These are phyloP conservation scores for Botrytis paeoniae DNA, from an alignment of 2,329 filamentous ascomycete genomes.

Conservation along the genomic window DNA sequence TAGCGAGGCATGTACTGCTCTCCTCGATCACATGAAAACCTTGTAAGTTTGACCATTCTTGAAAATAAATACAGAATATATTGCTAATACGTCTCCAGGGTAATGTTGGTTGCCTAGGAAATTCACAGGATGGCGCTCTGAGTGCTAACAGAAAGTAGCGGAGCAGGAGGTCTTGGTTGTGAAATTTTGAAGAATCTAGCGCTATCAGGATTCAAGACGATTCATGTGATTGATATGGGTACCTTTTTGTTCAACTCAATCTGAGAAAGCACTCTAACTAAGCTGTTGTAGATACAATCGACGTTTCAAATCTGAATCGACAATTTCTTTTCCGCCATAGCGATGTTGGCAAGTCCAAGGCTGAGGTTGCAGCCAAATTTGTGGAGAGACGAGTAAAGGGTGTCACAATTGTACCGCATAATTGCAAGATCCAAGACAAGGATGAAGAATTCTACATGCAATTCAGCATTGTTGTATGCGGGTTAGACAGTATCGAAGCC, in stretches of 20 bases:
- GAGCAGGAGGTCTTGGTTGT: slow-evolving; percentile 89
- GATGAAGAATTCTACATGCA: slow-evolving; percentile 96
- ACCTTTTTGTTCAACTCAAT: slow-evolving; percentile 25
- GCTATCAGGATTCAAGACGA: slow-evolving; percentile 91
- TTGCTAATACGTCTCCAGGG: slow-evolving; percentile 26
- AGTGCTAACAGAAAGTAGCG: slow-evolving; percentile 50
- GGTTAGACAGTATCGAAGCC: slow-evolving; percentile 94
- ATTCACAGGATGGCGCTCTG: neutral
- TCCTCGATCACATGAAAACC: slow-evolving; percentile 69
- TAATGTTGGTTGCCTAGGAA: slow-evolving; percentile 35
- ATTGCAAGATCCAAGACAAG: slow-evolving; percentile 94
- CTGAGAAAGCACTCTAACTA: slow-evolving; percentile 15
- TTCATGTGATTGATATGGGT: slow-evolving; percentile 99
- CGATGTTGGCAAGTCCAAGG: slow-evolving; percentile 92
- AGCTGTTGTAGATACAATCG: slow-evolving; percentile 74
- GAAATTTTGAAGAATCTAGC: slow-evolving; percentile 97
- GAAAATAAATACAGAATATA: slow-evolving; percentile 22
- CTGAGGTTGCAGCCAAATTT: slow-evolving; percentile 86
- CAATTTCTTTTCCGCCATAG: slow-evolving; percentile 92
- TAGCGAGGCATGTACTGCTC: slow-evolving; percentile 51
- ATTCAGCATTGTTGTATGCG: slow-evolving; percentile 90
- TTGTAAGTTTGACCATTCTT: slow-evolving; percentile 48
- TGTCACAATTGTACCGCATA: slow-evolving; percentile 90
- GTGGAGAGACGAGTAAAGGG: slow-evolving; percentile 87
- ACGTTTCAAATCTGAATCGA: slow-evolving; percentile 95